Evolutionary conservation across 139 green algal species (phyloP), one percentile per base, ranked within the genome.

Genomic region (Tetradesmus lagerheimii): DNA sequence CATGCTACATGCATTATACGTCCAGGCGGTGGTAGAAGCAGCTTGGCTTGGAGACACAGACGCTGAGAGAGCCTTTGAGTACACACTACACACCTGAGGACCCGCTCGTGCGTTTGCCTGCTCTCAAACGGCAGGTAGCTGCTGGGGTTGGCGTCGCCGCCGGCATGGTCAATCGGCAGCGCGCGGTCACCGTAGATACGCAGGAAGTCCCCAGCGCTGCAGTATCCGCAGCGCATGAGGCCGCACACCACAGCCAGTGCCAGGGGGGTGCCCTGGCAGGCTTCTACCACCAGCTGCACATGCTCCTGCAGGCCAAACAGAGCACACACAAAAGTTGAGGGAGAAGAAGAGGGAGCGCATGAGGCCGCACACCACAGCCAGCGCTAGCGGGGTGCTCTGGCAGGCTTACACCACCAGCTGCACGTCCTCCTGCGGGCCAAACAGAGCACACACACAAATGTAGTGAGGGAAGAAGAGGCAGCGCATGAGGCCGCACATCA

Each of bases 91-190:
- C 57, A 88, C 83, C 83, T 80, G 38, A 77, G 83, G 38, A 88
- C 29, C 38, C 83, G 50, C 64, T 88, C 83, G 50, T 88, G 43
- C 15, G 83, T 88, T 16, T 50, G 15, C 29, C 83, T 50, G 64
- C 83, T 88, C 64, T 88, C 83, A 88, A 88, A 88, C 16, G 83
- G 83, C n/a, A 88, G 83, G 71, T 50, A 88, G 27, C 64, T 45
- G 35, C 35, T 82, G 76, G 75, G 23, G 34, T 80, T 50, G 15
- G 35, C 43, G 23, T 88, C 35, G 83, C 41, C 18, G 75, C 64
- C 18, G 29, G 47, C 23, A 88, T 62, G 38, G 20, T 88, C 64
- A 18, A 75, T 35, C 6, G 86, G 86, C 45, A 90, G 86, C 0
- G 47, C 27, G 5, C 64, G 74, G 75, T 90, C 86, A 4, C 43